Conservation (phyloP, 345 rosid genomes). For the Arabidopsis arenosa region DNA sequence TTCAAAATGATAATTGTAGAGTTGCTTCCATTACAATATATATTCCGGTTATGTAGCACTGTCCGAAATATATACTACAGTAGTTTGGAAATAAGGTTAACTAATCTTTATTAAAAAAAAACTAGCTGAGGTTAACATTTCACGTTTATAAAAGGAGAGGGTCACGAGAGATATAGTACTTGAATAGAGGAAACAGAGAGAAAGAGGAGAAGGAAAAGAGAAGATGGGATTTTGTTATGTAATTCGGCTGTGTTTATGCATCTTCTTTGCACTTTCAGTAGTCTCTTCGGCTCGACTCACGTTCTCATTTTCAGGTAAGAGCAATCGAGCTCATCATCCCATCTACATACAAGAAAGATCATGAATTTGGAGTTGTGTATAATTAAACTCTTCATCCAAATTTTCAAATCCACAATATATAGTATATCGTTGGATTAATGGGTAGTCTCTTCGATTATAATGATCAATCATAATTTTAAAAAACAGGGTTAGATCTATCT, state of each 20-base stretch:
- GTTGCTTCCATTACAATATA: neutral
- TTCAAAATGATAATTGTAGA: neutral
- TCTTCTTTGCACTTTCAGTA: conserved; percentile 39
- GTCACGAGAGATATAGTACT: conserved; percentile 15
- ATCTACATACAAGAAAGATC: conserved; percentile 9
- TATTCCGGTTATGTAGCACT: conserved; percentile 3
- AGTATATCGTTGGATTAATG: neutral
- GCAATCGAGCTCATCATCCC: neutral
- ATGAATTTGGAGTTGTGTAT: neutral
- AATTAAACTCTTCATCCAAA: neutral
- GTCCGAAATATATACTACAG: conserved; percentile 10
- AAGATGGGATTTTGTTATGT: conserved; percentile 32
- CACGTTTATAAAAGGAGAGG: conserved; percentile 35
- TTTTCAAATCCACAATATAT: neutral
- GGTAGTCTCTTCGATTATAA: conserved; percentile 1
- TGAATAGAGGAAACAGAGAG: conserved; percentile 22
- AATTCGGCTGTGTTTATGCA: conserved; percentile 40
- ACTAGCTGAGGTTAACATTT: neutral
- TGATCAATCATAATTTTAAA: neutral
- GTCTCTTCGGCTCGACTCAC: conserved; percentile 48
- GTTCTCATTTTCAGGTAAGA: conserved; percentile 49
- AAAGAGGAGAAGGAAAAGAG: neutral
- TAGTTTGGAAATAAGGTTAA: conserved; percentile 9
- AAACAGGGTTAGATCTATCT: neutral
- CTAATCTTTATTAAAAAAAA: too few species aligned